Base-by-base conservation (phyloP, 1,139 yeast species). In the Yamadazyma atlantica region DNA sequence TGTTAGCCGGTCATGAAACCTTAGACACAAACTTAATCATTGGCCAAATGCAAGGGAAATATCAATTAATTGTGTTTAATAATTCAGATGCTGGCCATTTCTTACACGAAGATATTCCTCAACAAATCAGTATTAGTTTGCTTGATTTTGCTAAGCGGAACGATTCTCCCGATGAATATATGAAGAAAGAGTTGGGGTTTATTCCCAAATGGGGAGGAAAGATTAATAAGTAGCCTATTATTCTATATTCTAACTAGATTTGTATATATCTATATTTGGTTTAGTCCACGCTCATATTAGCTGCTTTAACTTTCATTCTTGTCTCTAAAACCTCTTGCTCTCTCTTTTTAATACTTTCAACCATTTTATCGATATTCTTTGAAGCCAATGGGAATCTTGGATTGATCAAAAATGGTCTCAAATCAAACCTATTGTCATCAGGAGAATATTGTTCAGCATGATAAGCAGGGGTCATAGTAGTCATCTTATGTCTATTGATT, bases 401-500 rank as follows among this genome's bases (percentile, higher is more conserved):
- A 50, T 86, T 80, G 42, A 92, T 87, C 58, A 92, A 72, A 59
- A 92, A 89, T 14, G 98, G 99, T 48, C 99, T 75, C 54, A 94
- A 70, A 58, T 92, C 99, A 59, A 85, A 92, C 53, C 99, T 76
- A 60, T 92, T 92, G 58, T 92, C 99, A 61, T 92, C 99, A 1
- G 98, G 97, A 1, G 97, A 88, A 57, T 94, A 92, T 55, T 87
- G 95, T 58, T 92, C 99, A 1, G 98, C 98, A 53, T 92, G 98
- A 55, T 92, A 94, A 17, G 95, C 79, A 11, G 99, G 99, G 0
- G 99, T 92, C 62, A 90, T 74, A 13, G 94, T 90, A 0, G 98
- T 92, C 82, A 88, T 94, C 64, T 92, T 92, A 63, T 92, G 99
- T 54, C 99, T 80, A 61, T 92, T 92, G 40, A 92, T 78, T 5